Base-by-base conservation (phyloP, 2,329 filamentous ascomycete species). In the Botrytis squamosa region DNA sequence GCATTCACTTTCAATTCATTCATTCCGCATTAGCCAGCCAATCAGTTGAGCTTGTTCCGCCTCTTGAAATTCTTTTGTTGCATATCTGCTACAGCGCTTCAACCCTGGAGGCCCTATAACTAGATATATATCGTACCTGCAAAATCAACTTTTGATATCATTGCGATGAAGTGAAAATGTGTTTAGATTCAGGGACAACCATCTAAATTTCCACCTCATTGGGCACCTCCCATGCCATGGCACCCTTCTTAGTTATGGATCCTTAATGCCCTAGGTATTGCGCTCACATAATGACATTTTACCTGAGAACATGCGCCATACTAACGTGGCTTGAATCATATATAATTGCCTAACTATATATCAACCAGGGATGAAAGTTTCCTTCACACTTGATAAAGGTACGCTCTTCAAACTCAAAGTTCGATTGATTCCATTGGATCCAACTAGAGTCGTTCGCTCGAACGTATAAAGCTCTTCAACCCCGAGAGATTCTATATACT, bases 401-500 rank as follows among this genome's bases (percentile, higher is more conserved):
- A 80, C 74, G 25, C 71, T 75, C 66, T 74, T 75, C 22, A 76
- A 65, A 5, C 38, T 65, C 57, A 70, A 70, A 63, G 36, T 25
- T 38, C 60, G 59, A 4, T 7, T 42, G 29, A 2, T 25, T 40
- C 55, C 38, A 71, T 55, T 71, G n/a, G 40, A 57, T 16, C 57
- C 70, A 64, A n/a, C 36, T 2, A 18, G 40, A 46, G 70, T 70
- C 16, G 68, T 71, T 64, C 73, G 68, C 46, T 78, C 74, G 29
- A 80, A 76, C 4, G 75, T 76, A 70, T 74, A 91, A 2, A 96
- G 84, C 74, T 89, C 85, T 46, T 83, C 80, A 40, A 95, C 89
- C 7, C 90, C 91, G 20, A 93, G 83, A 74, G 84, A 86, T 76
- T 89, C 86, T 73, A 97, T 84, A 81, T 93, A 97, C 1, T 88